Conservation (phyloP, 2,329 filamentous ascomycete genomes). For the Aureobasidium sp. region DNA sequence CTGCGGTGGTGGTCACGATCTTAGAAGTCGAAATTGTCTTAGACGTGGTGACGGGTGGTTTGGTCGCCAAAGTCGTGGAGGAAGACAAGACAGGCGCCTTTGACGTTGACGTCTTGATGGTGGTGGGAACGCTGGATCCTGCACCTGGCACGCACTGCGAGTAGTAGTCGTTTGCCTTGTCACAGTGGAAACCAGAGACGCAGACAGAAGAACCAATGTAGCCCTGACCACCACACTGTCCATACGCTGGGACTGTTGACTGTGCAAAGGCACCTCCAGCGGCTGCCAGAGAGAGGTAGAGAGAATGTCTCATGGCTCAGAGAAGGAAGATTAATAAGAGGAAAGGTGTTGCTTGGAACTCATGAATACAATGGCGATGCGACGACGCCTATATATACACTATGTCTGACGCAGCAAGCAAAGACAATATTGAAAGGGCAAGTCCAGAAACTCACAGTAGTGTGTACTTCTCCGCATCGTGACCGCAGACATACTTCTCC, state of each 20-base stretch:
- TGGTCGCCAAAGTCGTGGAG: not conserved
- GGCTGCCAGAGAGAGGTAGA: not conserved
- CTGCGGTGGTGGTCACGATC: not conserved
- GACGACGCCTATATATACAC: not conserved
- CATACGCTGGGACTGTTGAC: constrained; percentile 24
- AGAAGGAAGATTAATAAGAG: not conserved
- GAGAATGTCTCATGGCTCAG: not conserved
- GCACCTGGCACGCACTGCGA: constrained; percentile 31
- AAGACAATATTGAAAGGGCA: too few species aligned
- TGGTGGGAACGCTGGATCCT: not conserved
- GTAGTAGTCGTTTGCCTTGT: constrained; percentile 36
- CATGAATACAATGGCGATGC: not conserved
- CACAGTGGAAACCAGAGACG: constrained; percentile 31
- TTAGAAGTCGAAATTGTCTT: not conserved
- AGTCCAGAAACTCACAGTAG: too few species aligned
- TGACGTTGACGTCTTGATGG: not conserved
- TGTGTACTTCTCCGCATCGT: not conserved
- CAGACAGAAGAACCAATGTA: constrained; percentile 34
- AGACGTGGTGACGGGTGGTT: constrained; percentile 4
- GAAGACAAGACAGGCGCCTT: not conserved
- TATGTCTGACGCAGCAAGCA: too few species aligned
- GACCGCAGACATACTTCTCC: not conserved
- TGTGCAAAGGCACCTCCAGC: constrained; percentile 6
- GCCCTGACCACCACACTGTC: constrained; percentile 38
- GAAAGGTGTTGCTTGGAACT: too few species aligned